Base-by-base conservation (phyloP, 768 basidiomycete species). In the Saitozyma podzolica region DNA sequence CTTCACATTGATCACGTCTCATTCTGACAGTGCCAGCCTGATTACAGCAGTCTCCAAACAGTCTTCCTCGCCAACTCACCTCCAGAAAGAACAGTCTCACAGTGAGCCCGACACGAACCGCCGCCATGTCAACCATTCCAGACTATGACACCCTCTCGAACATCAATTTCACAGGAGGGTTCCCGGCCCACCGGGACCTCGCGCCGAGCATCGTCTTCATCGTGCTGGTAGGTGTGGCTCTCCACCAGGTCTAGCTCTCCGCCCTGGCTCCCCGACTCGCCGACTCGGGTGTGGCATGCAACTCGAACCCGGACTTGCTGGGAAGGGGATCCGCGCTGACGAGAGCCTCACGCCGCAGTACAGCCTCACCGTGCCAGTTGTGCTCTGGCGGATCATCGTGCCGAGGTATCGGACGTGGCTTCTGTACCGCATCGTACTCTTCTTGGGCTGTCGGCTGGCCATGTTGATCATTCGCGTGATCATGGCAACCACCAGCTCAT, bases 151-250 rank as follows among this genome's bases (percentile, higher is more conserved):
- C 29, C 29, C 29, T 29, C 29, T 29, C 29, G 2, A 5, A 29
- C 29, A 29, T 66, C 56, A 66, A 66, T 52, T 66, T 66, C 17
- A 58, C 65, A 8, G 65, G 65, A 40, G 65, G 65, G 11, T 62
- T 66, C 42, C 67, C 67, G 3, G 48, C 43, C 14, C 17, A 16
- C 14, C 56, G 29, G 13, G 67, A 69, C 48, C 55, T 69, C n/a
- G 61, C 64, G 13, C 67, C 67, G 2, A 49, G 56, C 49, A 60
- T 65, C 48, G 50, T 69, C 47, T 69, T 63, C 58, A 42, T 63
- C 42, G 48, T 69, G 16, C 47, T 52, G 8, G 66, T 68, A 47
- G 49, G 66, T 67, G 29, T 29, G 29, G 29, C 29, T 29, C 29
- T 16, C 11, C 6, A n/a, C 48, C n/a, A 5, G 29, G 39, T 40